Evolutionary conservation across 371 early-diverging fungal species (phyloP), one percentile per base, ranked within the genome.

Genomic region (Phascolomyces articulosus): DNA sequence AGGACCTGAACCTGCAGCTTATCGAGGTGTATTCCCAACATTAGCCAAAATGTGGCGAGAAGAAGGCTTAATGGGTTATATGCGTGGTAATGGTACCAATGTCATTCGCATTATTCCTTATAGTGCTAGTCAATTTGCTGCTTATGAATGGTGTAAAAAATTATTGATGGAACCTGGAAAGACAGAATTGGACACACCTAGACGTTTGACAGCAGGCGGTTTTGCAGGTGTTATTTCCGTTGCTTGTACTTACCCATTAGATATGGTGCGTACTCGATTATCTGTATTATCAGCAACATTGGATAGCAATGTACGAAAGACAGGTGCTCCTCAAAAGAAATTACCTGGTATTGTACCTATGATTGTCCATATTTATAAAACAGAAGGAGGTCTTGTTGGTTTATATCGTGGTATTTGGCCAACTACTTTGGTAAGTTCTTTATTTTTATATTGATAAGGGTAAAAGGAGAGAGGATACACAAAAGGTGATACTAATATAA

Each of bases 31-130:
- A 4, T 71, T 83, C 41, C 85, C 88, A 2, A 93, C 94, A 18
- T 74, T 93, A 60, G 74, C 68, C n/a, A 91, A 88, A 69, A 92
- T 94, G 74, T 96, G 95, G 91, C 82, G 77, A 34, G 93, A 96
- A 48, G 97, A 96, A 65, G 97, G 97, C 8, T 64, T 92, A 10
- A 68, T 83, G 53, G 94, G 95, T 0, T 91, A 93, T 65, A 92
- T 93, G 90, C 86, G 93, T 34, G 97, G 97, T 18, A 97, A 97
- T 73, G 96, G 96, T 18, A 91, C 96, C 54, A 96, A 96, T 60
- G 91, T 95, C 28, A 82, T 96, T 65, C 91, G 96, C 34, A 96
- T 97, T 66, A 84, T 95, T 0, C 97, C 97, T 7, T 95, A 97
- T 70, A 92, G 86, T 75, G 95, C 87, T 3, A 89, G 94, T 20